Evolutionary conservation across 192 early-diverging fungal genomes (phyloP).

Genomic region (Phlyctochytrium arcticum): DNA sequence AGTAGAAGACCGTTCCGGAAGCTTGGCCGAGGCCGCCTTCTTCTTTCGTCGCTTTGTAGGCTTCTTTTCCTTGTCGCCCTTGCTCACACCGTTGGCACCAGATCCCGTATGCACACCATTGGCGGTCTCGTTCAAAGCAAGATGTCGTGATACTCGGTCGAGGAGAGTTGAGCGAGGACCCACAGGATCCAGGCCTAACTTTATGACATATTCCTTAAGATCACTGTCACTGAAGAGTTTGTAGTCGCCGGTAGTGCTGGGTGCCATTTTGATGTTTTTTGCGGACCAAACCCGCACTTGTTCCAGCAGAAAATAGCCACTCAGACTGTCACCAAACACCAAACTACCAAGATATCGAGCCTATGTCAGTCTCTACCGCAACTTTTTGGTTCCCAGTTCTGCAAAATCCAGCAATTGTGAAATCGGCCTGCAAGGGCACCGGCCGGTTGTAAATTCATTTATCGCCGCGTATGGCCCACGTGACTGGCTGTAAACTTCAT

Average conservation of each 20-base stretch:
- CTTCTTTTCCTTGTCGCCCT: slow-evolving; percentile 28
- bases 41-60: slow-evolving; percentile 33
- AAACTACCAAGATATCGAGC: too few relatives aligned
- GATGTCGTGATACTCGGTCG: slow-evolving; percentile 17
- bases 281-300: not conserved
- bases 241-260: not conserved
- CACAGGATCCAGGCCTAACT: slow-evolving; percentile 29
- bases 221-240: slow-evolving; percentile 10
- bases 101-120: too few relatives aligned
- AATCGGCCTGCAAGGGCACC: too few relatives aligned
- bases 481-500: too few relatives aligned
- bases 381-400: too few relatives aligned
- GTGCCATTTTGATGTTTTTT: not conserved
- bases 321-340: not conserved
- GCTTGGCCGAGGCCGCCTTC: slow-evolving; percentile 11
- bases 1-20: not conserved
- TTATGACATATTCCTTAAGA: slow-evolving; percentile 3
- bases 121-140: slow-evolving; percentile 5
- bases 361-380: too few relatives aligned
- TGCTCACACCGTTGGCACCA: slow-evolving; percentile 4
- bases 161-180: slow-evolving; percentile 21
- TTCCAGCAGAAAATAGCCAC: not conserved
- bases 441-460: too few relatives aligned
- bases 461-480: too few relatives aligned
- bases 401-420: too few relatives aligned